Base-by-base conservation (phyloP, 2,329 filamentous ascomycete genomes). In the Aspergillus fructus region DNA sequence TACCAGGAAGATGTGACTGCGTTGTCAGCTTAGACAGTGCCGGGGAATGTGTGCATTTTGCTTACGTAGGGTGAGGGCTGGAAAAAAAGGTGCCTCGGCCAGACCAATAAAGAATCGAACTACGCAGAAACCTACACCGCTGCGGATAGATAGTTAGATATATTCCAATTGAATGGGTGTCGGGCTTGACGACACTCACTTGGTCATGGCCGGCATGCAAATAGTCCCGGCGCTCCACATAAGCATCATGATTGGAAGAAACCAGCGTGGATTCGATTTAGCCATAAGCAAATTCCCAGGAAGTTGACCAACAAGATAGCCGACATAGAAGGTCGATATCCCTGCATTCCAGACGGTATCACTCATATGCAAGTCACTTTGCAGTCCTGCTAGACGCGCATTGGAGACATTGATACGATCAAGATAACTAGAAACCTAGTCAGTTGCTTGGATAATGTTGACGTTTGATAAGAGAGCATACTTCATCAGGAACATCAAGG, bases 341-440 rank as follows among this genome's bases (percentile, higher is more conserved):
- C 59, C 59, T 0, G 56, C 56, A 12, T 53, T 56, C 59, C 59
- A 61, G 17, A 48, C 30, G 2, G 59, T 59, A 27, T 61, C 59
- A 11, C 48, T 40, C 59, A 61, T 61, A 49, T 61, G 51, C 3
- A 61, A 40, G 39, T 61, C 59, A 1, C 40, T 45, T 40, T 61
- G 59, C 48, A 61, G 48, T 3, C 59, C 59, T 1, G 56, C 59
- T 7, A 59, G 48, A 13, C 55, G 55, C 17, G 55, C 52, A n/a
- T 58, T 59, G 23, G 55, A 60, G 15, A 55, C 59, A 34, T 58
- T 55, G 37, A 59, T 56, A 11, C 58, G 49, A 43, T 59, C 53
- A 9, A 59, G 49, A 63, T 49, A 49, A 13, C 47, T 49, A 19
- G n/a, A 15, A 24, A 15, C n/a, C 33, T 39, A 23, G 24, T 30